These are phyloP conservation scores for Carpinus viminea DNA, from an alignment of 306 rosid species.

Conservation along the genomic window DNA sequence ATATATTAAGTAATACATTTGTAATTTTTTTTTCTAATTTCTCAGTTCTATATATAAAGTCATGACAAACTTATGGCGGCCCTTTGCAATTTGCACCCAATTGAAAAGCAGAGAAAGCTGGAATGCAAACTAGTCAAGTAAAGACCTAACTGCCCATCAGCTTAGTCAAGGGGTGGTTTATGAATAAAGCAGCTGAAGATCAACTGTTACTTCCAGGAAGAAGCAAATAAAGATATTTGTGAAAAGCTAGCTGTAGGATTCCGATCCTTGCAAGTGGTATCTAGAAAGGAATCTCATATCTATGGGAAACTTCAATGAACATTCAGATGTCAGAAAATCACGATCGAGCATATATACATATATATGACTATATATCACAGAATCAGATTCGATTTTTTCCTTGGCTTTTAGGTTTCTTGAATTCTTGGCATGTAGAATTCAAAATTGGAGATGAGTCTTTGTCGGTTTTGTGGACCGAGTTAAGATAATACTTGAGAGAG, in stretches of 20 bases:
- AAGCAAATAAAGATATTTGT: not conserved
- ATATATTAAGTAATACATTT: too few species aligned
- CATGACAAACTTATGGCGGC: not conserved
- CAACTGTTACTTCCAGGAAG: not conserved
- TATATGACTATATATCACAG: too few species aligned
- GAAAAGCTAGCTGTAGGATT: not conserved
- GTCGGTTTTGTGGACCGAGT: not conserved
- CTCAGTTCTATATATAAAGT: not conserved
- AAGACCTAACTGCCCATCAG: not conserved
- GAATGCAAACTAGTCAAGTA: too few species aligned
- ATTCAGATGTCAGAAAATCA: not conserved
- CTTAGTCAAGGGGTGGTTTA: not conserved
- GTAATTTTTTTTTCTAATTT: not conserved
- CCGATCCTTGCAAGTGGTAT: too few species aligned
- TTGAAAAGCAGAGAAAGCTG: too few species aligned
- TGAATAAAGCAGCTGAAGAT: not conserved
- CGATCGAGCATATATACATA: too few species aligned
- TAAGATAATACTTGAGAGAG: not conserved
- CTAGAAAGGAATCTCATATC: too few species aligned
- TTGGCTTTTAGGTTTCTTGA: not conserved
- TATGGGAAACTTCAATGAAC: not conserved
- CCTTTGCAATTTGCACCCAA: too few species aligned
- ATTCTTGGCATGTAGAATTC: not conserved
- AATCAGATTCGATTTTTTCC: not conserved
- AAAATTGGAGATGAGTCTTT: not conserved